phyloP scores from a whole-genome alignment of 148 eudicot species.

The Gaultheria prostrata region DNA sequence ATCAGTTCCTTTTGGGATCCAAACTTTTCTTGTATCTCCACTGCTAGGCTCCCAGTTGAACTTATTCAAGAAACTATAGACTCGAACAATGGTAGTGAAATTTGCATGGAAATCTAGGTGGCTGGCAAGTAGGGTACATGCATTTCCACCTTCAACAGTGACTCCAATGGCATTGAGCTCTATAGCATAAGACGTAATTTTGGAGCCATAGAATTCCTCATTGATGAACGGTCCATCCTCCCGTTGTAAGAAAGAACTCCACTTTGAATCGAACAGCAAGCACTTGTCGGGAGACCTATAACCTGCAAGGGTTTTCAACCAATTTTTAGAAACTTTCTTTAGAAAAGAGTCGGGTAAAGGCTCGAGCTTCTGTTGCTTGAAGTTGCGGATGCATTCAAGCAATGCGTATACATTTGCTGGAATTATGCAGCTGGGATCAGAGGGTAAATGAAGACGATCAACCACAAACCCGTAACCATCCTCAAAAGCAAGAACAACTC shows the following conservation, averaged over 20 bases:
- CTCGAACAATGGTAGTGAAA: slow-evolving; percentile 32
- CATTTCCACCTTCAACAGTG: slow-evolving; percentile 20
- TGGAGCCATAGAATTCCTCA: slow-evolving; percentile 46
- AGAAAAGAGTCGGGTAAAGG: slow-evolving; percentile 27
- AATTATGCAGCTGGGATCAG: slow-evolving; percentile 29
- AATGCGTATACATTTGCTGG: slow-evolving; percentile 37
- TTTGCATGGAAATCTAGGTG: slow-evolving; percentile 36
- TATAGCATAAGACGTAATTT: slow-evolving; percentile 25
- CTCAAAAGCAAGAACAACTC: slow-evolving; percentile 41
- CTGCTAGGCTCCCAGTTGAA: slow-evolving; percentile 37
- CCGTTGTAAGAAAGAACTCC: slow-evolving; percentile 22
- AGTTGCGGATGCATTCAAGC: slow-evolving; percentile 34
- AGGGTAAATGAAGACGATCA: slow-evolving; percentile 34
- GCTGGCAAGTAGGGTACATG: slow-evolving; percentile 34
- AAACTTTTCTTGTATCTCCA: slow-evolving; percentile 26
- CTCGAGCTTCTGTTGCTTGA: background rate
- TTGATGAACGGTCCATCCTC: slow-evolving; percentile 67
- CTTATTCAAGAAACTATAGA: slow-evolving; percentile 34
- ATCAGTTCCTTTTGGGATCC: slow-evolving; percentile 43
- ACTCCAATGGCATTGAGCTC: slow-evolving; percentile 59
- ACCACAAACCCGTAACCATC: slow-evolving; percentile 37
- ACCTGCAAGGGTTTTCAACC: slow-evolving; percentile 56
- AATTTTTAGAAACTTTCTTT: slow-evolving; percentile 21
- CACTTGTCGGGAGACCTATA: slow-evolving; percentile 43
- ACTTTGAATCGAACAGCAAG: slow-evolving; percentile 29